Percentiles rank a stretch among this genome's conserved stretches.
phyloP scores from a whole-genome alignment of 768 basidiomycete species.

The Amanita fuliginea region DNA sequence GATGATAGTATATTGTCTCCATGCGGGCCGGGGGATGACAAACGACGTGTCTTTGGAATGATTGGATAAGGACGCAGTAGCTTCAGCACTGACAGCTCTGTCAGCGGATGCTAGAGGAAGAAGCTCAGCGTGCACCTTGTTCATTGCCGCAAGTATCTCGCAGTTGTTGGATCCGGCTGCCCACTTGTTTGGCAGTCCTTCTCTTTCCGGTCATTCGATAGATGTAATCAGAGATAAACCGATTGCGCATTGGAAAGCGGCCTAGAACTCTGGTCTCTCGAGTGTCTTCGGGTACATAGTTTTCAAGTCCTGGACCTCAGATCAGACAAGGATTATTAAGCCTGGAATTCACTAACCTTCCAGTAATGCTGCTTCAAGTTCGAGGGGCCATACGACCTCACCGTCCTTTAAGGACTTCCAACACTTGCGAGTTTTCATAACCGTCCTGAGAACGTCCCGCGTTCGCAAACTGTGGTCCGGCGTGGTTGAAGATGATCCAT shows the following conservation, averaged over 20 bases:
- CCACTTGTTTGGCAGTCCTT: slow-evolving; percentile 71
- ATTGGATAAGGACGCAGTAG: slow-evolving; percentile 29
- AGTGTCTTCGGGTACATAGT: slow-evolving; percentile 62
- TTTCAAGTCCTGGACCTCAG: slow-evolving; percentile 43
- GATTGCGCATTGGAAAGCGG: slow-evolving; percentile 69
- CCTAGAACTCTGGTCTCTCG: slow-evolving; percentile 64
- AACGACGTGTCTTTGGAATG: slow-evolving; percentile 14
- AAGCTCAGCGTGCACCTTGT: slow-evolving; percentile 37
- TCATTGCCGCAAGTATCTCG: slow-evolving; percentile 66
- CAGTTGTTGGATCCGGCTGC: slow-evolving; percentile 70
- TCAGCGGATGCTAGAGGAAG: slow-evolving; percentile 7
- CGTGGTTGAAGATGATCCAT: slow-evolving; percentile 7
- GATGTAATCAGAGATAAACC: slow-evolving; percentile 74
- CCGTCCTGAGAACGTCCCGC: slow-evolving; percentile 51
- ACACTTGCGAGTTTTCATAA: slow-evolving; percentile 59
- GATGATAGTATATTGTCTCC: slow-evolving; percentile 13
- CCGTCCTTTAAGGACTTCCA: slow-evolving; percentile 68
- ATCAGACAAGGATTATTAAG: slow-evolving; percentile 1
- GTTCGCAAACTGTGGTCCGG: slow-evolving; percentile 10
- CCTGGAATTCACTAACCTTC: slow-evolving; percentile 37
- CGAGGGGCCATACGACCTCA: slow-evolving; percentile 72
- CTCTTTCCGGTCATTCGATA: slow-evolving; percentile 55
- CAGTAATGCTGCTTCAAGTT: slow-evolving; percentile 66
- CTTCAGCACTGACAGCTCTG: slow-evolving; percentile 27
- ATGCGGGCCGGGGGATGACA: slow-evolving; percentile 18